Evolutionary conservation across 2,329 filamentous ascomycete genomes (phyloP).

Genomic region (Cytospora mali): DNA sequence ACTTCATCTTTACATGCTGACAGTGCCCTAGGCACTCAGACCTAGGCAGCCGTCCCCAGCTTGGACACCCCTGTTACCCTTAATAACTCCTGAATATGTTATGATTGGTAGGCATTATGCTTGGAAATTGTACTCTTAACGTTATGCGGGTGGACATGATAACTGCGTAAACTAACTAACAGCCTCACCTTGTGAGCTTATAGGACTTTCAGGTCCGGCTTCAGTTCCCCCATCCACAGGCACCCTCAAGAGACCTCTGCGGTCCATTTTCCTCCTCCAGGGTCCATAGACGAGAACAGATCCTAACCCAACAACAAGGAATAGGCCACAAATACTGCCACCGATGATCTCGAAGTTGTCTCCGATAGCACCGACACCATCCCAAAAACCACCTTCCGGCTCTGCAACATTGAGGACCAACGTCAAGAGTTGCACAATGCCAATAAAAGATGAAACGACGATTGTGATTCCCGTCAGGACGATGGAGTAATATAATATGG

Average conservation of each 20-base stretch:
- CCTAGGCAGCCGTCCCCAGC: too few relatives aligned
- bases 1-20: too few relatives aligned
- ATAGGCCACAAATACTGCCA: conserved; percentile 82
- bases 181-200: not conserved
- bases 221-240: not conserved
- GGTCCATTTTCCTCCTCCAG: conserved; percentile 64
- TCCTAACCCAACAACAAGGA: conserved; percentile 73
- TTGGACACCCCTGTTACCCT: too few relatives aligned
- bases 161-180: not conserved
- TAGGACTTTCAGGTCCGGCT: not conserved
- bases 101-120: too few relatives aligned
- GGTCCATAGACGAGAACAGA: conserved; percentile 77
- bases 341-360: conserved; percentile 87
- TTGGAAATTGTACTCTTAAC: too few relatives aligned
- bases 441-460: conserved; percentile 81
- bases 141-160: too few relatives aligned
- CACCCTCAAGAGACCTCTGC: not conserved
- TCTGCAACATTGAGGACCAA: conserved; percentile 76
- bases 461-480: conserved; percentile 84
- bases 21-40: too few relatives aligned
- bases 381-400: conserved; percentile 82
- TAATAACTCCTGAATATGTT: too few relatives aligned
- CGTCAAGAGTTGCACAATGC: conserved; percentile 79
- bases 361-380: conserved; percentile 74
- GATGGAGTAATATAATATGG: conserved; percentile 91